These are phyloP conservation scores for Actinidia polygama DNA, from an alignment of 179 eudicot genomes.

Conservation along the genomic window DNA sequence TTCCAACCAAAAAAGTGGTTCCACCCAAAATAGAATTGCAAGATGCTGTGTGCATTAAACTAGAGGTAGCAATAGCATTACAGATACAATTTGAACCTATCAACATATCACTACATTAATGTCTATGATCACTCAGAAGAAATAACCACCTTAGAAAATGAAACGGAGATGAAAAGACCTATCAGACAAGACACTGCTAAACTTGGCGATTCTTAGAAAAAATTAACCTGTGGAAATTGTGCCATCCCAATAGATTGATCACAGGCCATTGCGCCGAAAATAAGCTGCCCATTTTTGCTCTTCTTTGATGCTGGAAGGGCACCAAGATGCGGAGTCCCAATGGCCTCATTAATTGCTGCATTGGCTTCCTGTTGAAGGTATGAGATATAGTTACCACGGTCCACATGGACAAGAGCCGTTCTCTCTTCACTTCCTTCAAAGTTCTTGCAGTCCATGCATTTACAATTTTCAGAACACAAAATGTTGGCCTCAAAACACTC, in stretches of 20 bases:
- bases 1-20: too few species aligned
- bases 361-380: conserved; percentile 92
- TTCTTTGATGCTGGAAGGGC: conserved; percentile 70
- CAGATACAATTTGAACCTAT: neutral
- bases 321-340: conserved; percentile 88
- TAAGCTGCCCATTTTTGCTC: conserved; percentile 69
- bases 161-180: neutral
- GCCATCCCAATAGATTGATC: conserved; percentile 58
- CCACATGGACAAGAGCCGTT: conserved; percentile 85
- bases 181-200: too few species aligned
- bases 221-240: conserved; percentile 63
- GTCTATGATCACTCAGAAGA: too few species aligned
- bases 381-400: conserved; percentile 68
- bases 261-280: conserved; percentile 54
- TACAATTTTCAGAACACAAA: conserved; percentile 95
- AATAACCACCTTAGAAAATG: neutral
- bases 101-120: too few species aligned
- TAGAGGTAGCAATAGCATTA: neutral
- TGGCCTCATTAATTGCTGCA: conserved; percentile 95
- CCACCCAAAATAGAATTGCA: too few species aligned
- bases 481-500: conserved; percentile 98
- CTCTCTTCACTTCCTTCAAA: conserved; percentile 98
- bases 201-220: too few species aligned
- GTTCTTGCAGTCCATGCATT: conserved; percentile 96
- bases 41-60: neutral